These are phyloP conservation scores for Pythium sp. DNA, from an alignment of 352 stramenopile species.

Conservation along the genomic window DNA sequence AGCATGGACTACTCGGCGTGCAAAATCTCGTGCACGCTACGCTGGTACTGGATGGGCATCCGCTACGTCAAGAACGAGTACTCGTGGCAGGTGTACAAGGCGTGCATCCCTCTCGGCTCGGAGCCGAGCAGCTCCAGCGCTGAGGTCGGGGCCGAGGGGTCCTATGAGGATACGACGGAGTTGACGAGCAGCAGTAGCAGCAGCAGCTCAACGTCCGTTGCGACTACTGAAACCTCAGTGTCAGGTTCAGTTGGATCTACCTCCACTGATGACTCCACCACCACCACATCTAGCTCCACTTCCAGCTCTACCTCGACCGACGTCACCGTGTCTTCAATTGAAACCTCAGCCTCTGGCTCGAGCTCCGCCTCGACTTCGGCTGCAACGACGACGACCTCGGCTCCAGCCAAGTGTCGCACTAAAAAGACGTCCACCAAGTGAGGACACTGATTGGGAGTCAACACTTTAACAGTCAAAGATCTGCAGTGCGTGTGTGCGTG, in stretches of 20 bases:
- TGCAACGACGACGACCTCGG: neutral
- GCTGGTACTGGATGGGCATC: conserved; percentile 38
- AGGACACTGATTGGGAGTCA: neutral
- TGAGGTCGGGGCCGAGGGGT: neutral
- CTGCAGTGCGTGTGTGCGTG: too few species aligned
- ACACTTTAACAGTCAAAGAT: too few species aligned
- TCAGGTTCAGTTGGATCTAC: neutral
- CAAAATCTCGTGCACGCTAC: conserved; percentile 27
- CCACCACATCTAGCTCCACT: neutral
- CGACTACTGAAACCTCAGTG: neutral
- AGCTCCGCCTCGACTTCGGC: neutral
- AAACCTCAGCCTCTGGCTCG: neutral
- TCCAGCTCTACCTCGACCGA: neutral
- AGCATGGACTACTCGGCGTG: conserved; percentile 36
- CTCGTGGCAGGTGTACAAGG: conserved; percentile 61
- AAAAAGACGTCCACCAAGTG: neutral
- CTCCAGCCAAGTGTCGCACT: neutral
- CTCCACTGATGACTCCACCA: neutral
- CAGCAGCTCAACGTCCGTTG: neutral
- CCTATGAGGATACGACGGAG: neutral
- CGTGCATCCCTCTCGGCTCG: conserved; percentile 16
- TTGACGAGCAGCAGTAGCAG: neutral
- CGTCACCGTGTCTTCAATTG: neutral
- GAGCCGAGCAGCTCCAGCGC: neutral
- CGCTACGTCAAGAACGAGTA: conserved; percentile 40